phyloP scores from a whole-genome alignment of 495 filamentous ascomycete species.

The Ascodesmis nigricans region DNA sequence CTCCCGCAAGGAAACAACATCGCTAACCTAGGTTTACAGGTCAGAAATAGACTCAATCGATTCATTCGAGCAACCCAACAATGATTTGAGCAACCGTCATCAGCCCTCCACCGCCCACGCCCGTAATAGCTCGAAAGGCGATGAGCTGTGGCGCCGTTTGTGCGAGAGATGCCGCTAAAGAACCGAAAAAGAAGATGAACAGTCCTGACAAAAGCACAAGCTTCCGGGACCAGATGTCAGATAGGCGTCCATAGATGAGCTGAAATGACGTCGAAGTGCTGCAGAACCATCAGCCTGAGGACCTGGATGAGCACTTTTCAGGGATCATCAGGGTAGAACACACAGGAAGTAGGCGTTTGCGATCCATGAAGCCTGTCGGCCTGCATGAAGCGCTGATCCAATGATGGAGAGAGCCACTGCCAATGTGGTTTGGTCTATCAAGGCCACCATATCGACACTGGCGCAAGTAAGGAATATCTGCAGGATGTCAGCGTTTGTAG shows the following conservation, averaged over 20 bases:
- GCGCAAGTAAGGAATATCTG: slow-evolving; percentile 35
- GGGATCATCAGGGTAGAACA: slow-evolving; percentile 8
- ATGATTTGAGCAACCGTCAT: slow-evolving; percentile 34
- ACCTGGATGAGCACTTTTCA: too few relatives aligned
- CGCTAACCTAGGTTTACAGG: slow-evolving; percentile 25
- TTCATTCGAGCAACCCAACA: slow-evolving; percentile 21
- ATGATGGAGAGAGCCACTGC: slow-evolving; percentile 32
- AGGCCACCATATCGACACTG: slow-evolving; percentile 31
- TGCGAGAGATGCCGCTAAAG: slow-evolving; percentile 31
- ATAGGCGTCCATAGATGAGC: slow-evolving; percentile 32
- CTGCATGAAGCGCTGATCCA: slow-evolving; percentile 27
- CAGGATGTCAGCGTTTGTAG: slow-evolving; percentile 1
- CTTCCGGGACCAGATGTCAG: slow-evolving; percentile 37
- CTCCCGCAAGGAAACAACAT: slow-evolving; percentile 33
- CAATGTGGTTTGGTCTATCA: slow-evolving; percentile 34
- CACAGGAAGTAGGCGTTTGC: slow-evolving; percentile 33
- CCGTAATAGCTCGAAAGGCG: slow-evolving; percentile 32
- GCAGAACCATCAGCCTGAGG: slow-evolving; percentile 11
- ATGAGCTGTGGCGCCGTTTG: slow-evolving; percentile 32
- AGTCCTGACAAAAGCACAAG: slow-evolving; percentile 30
- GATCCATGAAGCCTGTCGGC: slow-evolving; percentile 32
- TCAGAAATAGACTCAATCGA: too few relatives aligned
- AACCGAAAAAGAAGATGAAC: slow-evolving; percentile 33
- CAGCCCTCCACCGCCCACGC: slow-evolving; percentile 34
- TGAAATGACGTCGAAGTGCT: slow-evolving; percentile 34